Conservation (phyloP, 371 early-diverging fungal species). For the Syncephalastrum monosporum region DNA sequence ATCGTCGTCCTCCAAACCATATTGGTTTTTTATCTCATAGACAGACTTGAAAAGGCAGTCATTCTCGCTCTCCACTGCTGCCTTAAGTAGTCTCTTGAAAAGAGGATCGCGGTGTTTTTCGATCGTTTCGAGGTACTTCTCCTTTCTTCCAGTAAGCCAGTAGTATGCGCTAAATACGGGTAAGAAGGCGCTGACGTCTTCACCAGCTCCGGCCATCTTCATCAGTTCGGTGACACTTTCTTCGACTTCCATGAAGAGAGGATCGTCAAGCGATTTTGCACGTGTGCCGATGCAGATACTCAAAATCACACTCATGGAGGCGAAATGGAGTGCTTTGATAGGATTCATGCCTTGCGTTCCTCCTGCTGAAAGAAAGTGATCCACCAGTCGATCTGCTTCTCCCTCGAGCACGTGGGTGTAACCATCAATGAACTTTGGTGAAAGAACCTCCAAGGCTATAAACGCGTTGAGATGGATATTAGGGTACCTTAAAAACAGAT, state of each 20-base stretch:
- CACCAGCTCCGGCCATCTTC: too few species aligned
- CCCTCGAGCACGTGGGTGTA: background rate
- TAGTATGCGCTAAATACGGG: too few species aligned
- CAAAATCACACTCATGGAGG: constrained; percentile 1
- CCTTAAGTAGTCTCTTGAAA: constrained; percentile 1
- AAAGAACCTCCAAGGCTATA: too few species aligned
- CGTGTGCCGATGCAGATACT: too few species aligned
- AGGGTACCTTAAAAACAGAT: too few species aligned
- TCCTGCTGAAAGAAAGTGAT: background rate
- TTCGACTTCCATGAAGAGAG: too few species aligned
- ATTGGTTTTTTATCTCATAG: constrained; percentile 13
- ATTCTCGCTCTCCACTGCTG: constrained; percentile 6
- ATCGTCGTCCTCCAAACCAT: constrained; percentile 18
- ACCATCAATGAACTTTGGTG: background rate
- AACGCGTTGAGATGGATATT: too few species aligned
- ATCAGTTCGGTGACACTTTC: too few species aligned
- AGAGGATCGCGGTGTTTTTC: constrained; percentile 4
- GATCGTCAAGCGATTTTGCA: too few species aligned
- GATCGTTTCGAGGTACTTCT: background rate
- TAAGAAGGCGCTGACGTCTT: too few species aligned
- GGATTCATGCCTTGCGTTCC: background rate
- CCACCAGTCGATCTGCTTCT: background rate
- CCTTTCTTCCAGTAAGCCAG: too few species aligned
- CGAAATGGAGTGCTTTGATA: background rate
- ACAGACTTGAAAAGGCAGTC: constrained; percentile 16